Percentiles rank a stretch among this genome's conserved stretches.
Evolutionary conservation across 176 grass and related monocot genomes (phyloP).

Genomic region (Carex littledalei): DNA sequence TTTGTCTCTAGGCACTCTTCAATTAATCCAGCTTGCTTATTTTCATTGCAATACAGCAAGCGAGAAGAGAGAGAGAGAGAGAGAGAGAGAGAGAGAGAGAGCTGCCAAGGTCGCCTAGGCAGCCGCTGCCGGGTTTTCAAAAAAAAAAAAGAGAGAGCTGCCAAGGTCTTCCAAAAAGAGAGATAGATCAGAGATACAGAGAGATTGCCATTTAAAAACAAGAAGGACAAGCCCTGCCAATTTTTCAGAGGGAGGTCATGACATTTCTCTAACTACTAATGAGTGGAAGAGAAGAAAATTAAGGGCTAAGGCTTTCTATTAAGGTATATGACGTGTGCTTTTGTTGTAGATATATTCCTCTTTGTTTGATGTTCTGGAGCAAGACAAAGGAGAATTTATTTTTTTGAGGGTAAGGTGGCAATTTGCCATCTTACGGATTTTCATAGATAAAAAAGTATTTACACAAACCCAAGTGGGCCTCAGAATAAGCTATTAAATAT

Average conservation of each 20-base stretch:
- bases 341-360: background rate
- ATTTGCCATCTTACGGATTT: too few relatives aligned
- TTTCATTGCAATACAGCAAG: background rate
- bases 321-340: background rate
- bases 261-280: background rate
- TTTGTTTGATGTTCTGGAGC: background rate
- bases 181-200: conserved; percentile 5
- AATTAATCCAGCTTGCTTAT: background rate
- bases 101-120: too few relatives aligned
- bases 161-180: background rate
- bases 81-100: background rate
- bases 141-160: background rate
- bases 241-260: background rate
- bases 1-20: background rate
- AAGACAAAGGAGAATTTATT: background rate
- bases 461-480: too few relatives aligned
- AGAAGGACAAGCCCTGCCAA: background rate
- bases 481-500: too few relatives aligned
- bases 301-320: background rate
- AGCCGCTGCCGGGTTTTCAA: too few relatives aligned
- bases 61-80: too few relatives aligned
- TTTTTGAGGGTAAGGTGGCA: too few relatives aligned
- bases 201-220: background rate
- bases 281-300: background rate
- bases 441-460: too few relatives aligned